Base-by-base conservation (phyloP, 1,139 yeast genomes). In the Pichia sp. region DNA sequence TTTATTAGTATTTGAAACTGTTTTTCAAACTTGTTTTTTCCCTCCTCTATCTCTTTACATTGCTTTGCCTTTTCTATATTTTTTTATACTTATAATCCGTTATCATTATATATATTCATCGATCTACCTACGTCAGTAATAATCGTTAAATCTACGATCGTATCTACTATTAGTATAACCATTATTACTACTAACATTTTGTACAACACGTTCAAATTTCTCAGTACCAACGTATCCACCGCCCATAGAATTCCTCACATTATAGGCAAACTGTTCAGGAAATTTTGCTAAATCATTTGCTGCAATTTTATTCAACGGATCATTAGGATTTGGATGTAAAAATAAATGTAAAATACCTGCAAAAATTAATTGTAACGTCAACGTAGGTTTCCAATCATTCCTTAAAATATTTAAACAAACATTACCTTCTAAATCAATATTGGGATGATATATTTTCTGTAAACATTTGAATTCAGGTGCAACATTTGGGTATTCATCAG, bases 311-410 rank as follows among this genome's bases (percentile, higher is more conserved):
- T 91, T 91, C 51, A 91, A 71, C 2, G 98, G 98, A 60, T 91
- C 97, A 45, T 79, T 79, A 1, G 95, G 82, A 59, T 88, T 89
- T 12, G 96, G 96, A 54, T 89, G 96, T 46, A 86, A 67, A 54
- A 91, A 86, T 50, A 91, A 69, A 57, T 83, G 88, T 56, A 88
- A 77, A 46, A 91, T 69, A 0, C 98, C 98, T 39, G 89, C 81
- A 50, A 89, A 69, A 19, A 91, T 79, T 5, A 91, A 72, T 58
- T 83, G 86, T 56, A 91, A 67, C 49, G 82, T 84, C 52, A 91
- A 69, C 2, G 88, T 96, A 0, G 98, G 97, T 26, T 91, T 79
- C 98, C 98, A 91, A 60, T 89, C 97, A 60, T 88, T 96, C 50
- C 97, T 68, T 46, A 91, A 67, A 34, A 91, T 88, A 59, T 91